Evolutionary conservation across 179 eudicot genomes (phyloP), one percentile per base, ranked within the genome.

Genomic region (Carnegiea gigantea): DNA sequence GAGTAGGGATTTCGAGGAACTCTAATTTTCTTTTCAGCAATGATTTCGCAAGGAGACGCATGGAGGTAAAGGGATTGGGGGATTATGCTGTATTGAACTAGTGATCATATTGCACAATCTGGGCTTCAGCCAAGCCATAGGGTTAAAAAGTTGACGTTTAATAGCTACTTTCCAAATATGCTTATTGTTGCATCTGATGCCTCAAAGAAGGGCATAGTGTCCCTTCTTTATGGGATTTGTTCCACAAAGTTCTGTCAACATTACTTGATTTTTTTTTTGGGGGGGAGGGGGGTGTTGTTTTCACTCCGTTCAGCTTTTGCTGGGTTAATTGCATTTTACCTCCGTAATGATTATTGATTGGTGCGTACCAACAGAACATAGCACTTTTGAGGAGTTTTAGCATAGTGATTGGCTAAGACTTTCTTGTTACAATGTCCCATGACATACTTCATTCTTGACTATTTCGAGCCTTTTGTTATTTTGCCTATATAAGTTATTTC

Each of bases 351-450:
- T 30, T 13, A 21, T 36, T 40, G 75, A 38, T 6, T 23, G 49
- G 44, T 40, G 44, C 44, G 4, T 70, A 40, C 43, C 12, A 30
- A 70, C 73, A 70, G 57, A 43, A 30, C 23, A 23, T 43, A 9
- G 76, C 28, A 73, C 54, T 73, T 43, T n/a, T 72, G 76, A 72
- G 76, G 1, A n/a, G 18, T 48, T 73, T 73, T 73, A n/a, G 54
- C 75, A 43, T 18, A 9, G 23, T 20, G n/a, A 20, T 43, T 40
- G 49, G 26, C 70, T 64, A 21, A 64, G 23, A 8, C 70, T 64
- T 44, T 5, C 8, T 70, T 30, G 8, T 11, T 70, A 14, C 73
- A n/a, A 51, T 40, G 10, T 70, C 30, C 13, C 44, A 40, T 40
- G 8, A 40, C 2, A 13, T 18, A 40, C 28, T n/a, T 44, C 54